Base-by-base conservation (phyloP, 2,329 filamentous ascomycete genomes). In the Fusarium sp. region DNA sequence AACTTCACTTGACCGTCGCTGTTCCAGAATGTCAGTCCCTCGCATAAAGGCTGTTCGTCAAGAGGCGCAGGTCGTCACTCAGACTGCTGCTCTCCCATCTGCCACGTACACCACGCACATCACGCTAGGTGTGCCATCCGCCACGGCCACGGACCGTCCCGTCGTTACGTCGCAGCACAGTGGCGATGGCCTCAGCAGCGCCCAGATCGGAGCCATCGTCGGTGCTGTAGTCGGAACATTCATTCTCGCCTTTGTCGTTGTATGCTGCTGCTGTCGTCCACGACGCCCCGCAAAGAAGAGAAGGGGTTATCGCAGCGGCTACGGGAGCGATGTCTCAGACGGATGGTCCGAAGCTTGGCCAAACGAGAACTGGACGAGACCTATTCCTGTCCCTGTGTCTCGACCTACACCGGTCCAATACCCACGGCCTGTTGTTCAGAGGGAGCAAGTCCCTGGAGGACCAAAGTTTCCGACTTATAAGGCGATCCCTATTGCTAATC, bases 171-270 rank as follows among this genome's bases (percentile, higher is more conserved):
- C 56, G 14, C 53, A 63, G 11, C 67, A 63, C 15, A 57, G 53
- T 23, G 39, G 51, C 9, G 60, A 53, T 7, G 71, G 69, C 9
- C 70, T 79, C 4, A 73, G 71, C 0, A 66, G 72, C 23, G 70
- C 64, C n/a, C 70, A 79, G 44, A 72, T 81, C 27, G 78, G 77
- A 6, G 78, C 73, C 35, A 76, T 81, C 15, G 64, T 78, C 2
- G 78, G 78, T 25, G 73, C 73, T 31, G 57, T 80, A 2, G 67
- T 77, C 10, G 78, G 73, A 3, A 63, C 75, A n/a, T 71, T 76
- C n/a, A 44, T 76, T 21, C 55, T 78, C 19, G 46, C 73, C 27
- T 49, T 78, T 27, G 23, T 78, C 14, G 52, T 71, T 35, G 65
- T 74, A 48, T 73, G 68, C 44, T 79, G 75, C 67, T 62, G 68